Evolutionary conservation across 306 rosid genomes (phyloP).

Genomic region (Quercus dentata): DNA sequence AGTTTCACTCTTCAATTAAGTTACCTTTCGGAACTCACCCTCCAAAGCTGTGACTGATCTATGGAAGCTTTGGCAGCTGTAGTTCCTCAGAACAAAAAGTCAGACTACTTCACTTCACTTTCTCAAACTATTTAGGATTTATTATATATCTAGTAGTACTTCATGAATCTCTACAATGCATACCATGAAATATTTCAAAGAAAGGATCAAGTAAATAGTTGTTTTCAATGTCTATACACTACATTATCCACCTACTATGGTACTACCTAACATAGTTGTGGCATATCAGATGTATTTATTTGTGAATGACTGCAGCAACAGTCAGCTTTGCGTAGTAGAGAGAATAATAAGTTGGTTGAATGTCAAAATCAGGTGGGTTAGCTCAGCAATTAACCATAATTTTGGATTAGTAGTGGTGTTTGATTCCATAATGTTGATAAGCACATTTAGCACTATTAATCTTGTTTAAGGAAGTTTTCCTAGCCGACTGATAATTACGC

Average conservation of each 20-base stretch:
- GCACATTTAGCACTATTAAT: background rate
- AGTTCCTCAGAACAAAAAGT: too few species aligned
- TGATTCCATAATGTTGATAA: background rate
- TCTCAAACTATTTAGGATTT: background rate
- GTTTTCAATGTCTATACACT: background rate
- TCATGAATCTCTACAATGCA: background rate
- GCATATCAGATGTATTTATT: background rate
- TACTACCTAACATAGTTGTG: background rate
- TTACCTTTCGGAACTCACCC: too few species aligned
- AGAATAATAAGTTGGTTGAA: constrained; percentile 20
- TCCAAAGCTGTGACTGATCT: too few species aligned
- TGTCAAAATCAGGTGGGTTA: constrained; percentile 13
- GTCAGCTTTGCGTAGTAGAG: background rate
- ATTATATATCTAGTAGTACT: background rate
- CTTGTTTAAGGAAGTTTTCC: background rate
- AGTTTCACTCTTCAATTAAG: too few species aligned
- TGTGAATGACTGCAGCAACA: background rate
- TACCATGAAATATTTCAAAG: background rate
- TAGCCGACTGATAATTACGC: background rate
- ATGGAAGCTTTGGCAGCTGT: too few species aligned
- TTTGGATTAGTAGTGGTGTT: constrained; percentile 5
- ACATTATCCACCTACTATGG: background rate
- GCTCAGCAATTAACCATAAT: constrained; percentile 4
- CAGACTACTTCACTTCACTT: background rate
- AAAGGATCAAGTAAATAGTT: background rate